Evolutionary conservation across 345 rosid species (phyloP), one percentile per base, ranked within the genome.

Genomic region (Isatis tinctoria): DNA sequence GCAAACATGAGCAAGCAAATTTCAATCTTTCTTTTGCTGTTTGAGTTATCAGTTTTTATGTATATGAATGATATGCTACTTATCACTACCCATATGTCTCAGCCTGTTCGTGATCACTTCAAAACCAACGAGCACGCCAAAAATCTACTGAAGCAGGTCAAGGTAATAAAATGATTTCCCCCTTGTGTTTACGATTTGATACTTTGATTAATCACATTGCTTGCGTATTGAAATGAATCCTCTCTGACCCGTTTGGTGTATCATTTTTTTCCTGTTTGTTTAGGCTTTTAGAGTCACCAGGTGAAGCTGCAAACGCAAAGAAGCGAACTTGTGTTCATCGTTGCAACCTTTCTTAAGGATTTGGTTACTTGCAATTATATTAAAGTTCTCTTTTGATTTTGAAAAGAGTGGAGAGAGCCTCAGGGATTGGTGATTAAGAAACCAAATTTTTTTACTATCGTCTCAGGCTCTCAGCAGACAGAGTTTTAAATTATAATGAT

Each of bases 41-140:
- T 30, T 22, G 30, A 27, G 30, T 27, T 3, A 27, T 27, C 30
- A 27, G 37, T 35, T 35, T 35, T 8, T 22, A 35, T 35, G 43
- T 39, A 12, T 39, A 54, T 54, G 60, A 27, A 54, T 53, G 36
- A 53, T 54, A n/a, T 56, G 60, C 13, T 56, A 32, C 39, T 57
- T 57, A 57, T 56, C 22, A 13, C 4, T 7, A 8, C 11, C 20
- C 33, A 10, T 54, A 54, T 54, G 1, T 54, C 60, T 51, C 56
- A 56, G 61, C 32, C 65, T 37, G 48, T 60, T 60, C 65, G 63
- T 3, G 63, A 58, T 58, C 63, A 58, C 35, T 58, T 58, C 43
- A 58, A 58, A 33, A 44, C 20, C 20, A 16, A 44, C 10, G 49
- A n/a, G 3, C 49, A 10, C 10, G 49, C 49, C 22, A 44, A 58